These are phyloP conservation scores for Mortierella hygrophila DNA, from an alignment of 192 early-diverging fungal species.

Conservation along the genomic window DNA sequence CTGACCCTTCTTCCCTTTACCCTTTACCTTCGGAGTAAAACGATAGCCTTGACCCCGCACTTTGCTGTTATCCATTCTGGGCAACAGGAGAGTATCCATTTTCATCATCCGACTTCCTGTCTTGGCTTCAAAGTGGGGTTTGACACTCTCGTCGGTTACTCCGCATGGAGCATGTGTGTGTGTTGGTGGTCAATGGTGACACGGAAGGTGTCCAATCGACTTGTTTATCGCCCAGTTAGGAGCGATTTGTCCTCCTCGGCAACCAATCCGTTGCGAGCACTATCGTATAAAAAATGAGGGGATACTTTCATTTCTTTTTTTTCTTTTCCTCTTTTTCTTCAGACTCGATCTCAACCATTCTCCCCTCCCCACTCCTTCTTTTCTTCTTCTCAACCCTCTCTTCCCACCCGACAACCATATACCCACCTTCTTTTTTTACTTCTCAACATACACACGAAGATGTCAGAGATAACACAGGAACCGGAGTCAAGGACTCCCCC, in stretches of 20 bases:
- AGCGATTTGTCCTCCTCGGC: background rate
- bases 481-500: conserved; percentile 17
- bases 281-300: background rate
- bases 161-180: background rate
- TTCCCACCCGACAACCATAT: background rate
- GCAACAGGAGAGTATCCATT: background rate
- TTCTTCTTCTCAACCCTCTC: background rate
- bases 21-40: background rate
- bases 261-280: background rate
- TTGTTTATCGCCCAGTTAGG: background rate
- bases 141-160: background rate
- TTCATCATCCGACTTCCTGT: background rate
- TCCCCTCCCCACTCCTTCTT: background rate
- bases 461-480: conserved; percentile 42
- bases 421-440: background rate
- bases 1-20: background rate
- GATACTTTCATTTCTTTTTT: background rate
- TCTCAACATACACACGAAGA: background rate
- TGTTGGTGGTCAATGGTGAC: background rate
- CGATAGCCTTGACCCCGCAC: conserved; percentile 11
- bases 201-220: background rate
- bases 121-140: background rate
- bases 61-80: conserved; percentile 7
- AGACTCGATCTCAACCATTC: background rate
- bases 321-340: background rate